A percentile compares a stretch with the other conserved stretches of the same genome.
phyloP scores from a whole-genome alignment of 2,329 filamentous ascomycete species.

The Fusarium verrucosum region DNA sequence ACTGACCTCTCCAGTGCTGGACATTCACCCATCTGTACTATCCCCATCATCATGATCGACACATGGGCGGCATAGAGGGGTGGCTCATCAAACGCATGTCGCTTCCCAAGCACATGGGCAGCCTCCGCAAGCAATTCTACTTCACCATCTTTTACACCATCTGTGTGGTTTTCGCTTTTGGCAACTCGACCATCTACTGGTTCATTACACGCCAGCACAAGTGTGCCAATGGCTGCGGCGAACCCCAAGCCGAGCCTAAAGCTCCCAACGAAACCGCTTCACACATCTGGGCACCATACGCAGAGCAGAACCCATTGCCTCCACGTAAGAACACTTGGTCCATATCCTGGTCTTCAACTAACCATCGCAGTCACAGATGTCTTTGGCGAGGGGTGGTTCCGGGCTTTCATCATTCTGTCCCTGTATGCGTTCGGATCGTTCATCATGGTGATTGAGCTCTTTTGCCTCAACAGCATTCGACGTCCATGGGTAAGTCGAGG shows the following conservation, averaged over 20 bases:
- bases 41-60: constrained; percentile 50
- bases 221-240: constrained; percentile 20
- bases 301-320: constrained; percentile 14
- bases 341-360: constrained; percentile 33
- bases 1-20: constrained; percentile 54
- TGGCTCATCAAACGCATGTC: constrained; percentile 55
- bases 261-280: constrained; percentile 13
- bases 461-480: constrained; percentile 64
- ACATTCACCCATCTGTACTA: constrained; percentile 62
- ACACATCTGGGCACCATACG: constrained; percentile 12
- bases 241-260: constrained; percentile 11
- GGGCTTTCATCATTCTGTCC: constrained; percentile 58
- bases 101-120: constrained; percentile 55
- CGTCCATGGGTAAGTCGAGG: constrained; percentile 55
- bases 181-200: constrained; percentile 64
- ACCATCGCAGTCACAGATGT: constrained; percentile 56
- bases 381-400: constrained; percentile 59
- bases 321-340: constrained; percentile 37
- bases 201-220: constrained; percentile 51
- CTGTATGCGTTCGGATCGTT: constrained; percentile 56
- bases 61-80: constrained; percentile 51
- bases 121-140: constrained; percentile 55
- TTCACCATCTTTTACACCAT: constrained; percentile 63
- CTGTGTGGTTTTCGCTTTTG: constrained; percentile 57
- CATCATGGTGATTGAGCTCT: constrained; percentile 57